Conservation (phyloP, 2,329 filamentous ascomycete species). For the Xylaria sp. region DNA sequence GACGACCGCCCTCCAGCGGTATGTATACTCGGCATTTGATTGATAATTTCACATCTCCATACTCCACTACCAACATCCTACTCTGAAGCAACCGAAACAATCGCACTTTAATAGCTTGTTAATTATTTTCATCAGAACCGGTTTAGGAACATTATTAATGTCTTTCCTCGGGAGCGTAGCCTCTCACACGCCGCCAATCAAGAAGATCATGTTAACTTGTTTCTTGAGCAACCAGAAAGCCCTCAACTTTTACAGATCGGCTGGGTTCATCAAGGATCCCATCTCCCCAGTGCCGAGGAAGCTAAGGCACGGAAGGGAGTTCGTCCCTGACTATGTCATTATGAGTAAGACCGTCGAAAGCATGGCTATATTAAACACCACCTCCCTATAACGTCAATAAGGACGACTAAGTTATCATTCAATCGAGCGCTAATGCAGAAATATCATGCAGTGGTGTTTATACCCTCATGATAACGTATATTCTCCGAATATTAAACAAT, state of each 20-base stretch:
- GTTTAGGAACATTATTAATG: slow-evolving; percentile 71
- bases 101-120: neutral
- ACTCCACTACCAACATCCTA: no score
- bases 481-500: neutral
- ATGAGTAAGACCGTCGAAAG: slow-evolving; percentile 60
- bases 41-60: no score
- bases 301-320: slow-evolving; percentile 64
- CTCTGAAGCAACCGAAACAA: neutral
- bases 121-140: slow-evolving; percentile 58
- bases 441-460: neutral
- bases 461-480: neutral
- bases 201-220: slow-evolving; percentile 79
- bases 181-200: slow-evolving; percentile 61
- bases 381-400: neutral
- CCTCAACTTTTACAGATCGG: slow-evolving; percentile 67
- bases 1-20: slow-evolving; percentile 64
- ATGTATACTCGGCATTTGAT: slow-evolving; percentile 38
- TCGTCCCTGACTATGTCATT: slow-evolving; percentile 68
- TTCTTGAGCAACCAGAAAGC: slow-evolving; percentile 70
- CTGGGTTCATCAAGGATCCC: slow-evolving; percentile 67
- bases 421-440: neutral
- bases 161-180: slow-evolving; percentile 64
- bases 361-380: neutral
- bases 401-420: neutral
- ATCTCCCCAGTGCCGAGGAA: slow-evolving; percentile 64